Conservation (phyloP, 2,329 filamentous ascomycete genomes). For the Aspergillus brasiliensis region DNA sequence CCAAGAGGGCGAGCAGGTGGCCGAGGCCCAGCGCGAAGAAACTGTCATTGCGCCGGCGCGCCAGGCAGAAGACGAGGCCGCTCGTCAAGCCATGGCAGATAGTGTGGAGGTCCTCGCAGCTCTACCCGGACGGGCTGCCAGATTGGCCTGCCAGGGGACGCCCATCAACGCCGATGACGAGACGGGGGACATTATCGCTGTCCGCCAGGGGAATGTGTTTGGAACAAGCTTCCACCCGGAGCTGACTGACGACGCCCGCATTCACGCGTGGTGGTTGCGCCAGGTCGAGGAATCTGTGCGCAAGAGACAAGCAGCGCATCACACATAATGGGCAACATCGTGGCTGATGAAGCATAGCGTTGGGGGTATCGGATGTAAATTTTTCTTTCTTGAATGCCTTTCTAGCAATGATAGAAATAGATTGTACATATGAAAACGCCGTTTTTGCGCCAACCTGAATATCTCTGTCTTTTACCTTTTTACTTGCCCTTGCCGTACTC, state of each 20-base stretch:
- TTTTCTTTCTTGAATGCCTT: conserved; percentile 19
- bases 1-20: conserved; percentile 53
- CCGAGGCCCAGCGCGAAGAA: conserved; percentile 50
- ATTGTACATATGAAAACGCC: conserved; percentile 36
- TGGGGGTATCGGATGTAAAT: conserved; percentile 32
- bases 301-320: conserved; percentile 26
- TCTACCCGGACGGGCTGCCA: conserved; percentile 55
- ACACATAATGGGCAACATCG: conserved; percentile 17
- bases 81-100: conserved; percentile 47
- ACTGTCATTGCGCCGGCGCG: conserved; percentile 62
- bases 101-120: conserved; percentile 62
- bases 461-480: conserved; percentile 2
- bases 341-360: conserved; percentile 9
- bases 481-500: conserved; percentile 61
- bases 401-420: conserved; percentile 33
- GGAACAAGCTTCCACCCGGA: conserved; percentile 97
- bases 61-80: conserved; percentile 48
- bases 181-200: conserved; percentile 77
- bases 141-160: conserved; percentile 49
- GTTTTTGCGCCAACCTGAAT: conserved; percentile 27
- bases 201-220: conserved; percentile 86
- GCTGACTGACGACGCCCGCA: conserved; percentile 80
- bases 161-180: conserved; percentile 44
- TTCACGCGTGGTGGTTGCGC: conserved; percentile 91
- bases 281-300: conserved; percentile 59